Conservation (phyloP, 106 monocot genomes). For the Acanthochlamys bracteata region DNA sequence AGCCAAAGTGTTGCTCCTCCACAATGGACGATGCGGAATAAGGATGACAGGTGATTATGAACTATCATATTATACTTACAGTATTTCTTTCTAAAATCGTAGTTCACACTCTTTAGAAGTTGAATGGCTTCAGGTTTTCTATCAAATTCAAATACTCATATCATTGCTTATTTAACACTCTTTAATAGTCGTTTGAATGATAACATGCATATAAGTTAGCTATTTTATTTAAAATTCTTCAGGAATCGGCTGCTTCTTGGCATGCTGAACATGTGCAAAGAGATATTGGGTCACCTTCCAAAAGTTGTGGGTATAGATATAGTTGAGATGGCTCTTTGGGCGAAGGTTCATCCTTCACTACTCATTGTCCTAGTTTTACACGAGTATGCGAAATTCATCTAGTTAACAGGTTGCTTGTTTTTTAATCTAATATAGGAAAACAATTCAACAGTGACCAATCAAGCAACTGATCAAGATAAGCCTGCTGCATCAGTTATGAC, state of each 20-base stretch:
- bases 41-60: conserved; percentile 77
- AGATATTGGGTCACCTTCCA: conserved; percentile 66
- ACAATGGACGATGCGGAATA: conserved; percentile 95
- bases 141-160: background rate
- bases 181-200: too few species aligned
- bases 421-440: conserved; percentile 56
- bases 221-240: conserved; percentile 1
- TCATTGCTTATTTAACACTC: background rate
- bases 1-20: conserved; percentile 91
- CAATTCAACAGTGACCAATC: conserved; percentile 45
- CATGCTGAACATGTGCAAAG: conserved; percentile 90
- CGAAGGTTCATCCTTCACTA: conserved; percentile 47
- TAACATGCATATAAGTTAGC: background rate
- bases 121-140: background rate
- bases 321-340: conserved; percentile 99
- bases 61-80: background rate
- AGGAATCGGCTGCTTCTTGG: conserved; percentile 84
- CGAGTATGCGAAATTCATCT: background rate
- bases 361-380: background rate
- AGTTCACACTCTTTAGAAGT: too few species aligned
- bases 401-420: background rate
- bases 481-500: conserved; percentile 37
- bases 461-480: conserved; percentile 43
- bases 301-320: conserved; percentile 97
- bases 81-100: background rate